These are phyloP conservation scores for Colletotrichum paranaense DNA, from an alignment of 2,329 filamentous ascomycete genomes.

Conservation along the genomic window DNA sequence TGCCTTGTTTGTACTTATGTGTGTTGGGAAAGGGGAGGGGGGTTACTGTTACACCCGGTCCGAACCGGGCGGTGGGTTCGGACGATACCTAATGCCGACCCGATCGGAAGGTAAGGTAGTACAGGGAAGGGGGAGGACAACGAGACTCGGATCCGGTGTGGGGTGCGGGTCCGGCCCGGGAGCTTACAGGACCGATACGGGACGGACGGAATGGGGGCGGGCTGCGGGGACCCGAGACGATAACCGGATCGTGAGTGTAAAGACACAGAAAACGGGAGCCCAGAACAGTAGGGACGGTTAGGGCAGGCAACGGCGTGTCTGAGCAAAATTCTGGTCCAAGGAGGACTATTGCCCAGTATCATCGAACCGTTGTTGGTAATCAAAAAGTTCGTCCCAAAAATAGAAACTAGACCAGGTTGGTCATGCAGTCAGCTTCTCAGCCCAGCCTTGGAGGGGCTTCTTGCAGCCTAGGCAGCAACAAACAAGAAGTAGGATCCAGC, in stretches of 20 bases:
- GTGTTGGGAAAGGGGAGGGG: not conserved
- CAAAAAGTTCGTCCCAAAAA: not conserved
- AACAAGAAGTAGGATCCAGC: not conserved
- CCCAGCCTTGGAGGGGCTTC: not conserved
- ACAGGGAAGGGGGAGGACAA: not conserved
- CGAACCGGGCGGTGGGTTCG: not conserved
- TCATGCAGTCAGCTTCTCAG: not conserved
- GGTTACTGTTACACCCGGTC: not conserved
- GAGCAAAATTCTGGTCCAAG: no score
- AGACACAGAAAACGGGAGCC: not conserved
- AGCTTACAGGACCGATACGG: no score
- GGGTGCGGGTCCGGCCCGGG: not conserved
- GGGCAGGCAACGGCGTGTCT: not conserved
- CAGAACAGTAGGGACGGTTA: not conserved
- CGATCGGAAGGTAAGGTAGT: not conserved
- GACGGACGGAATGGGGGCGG: not conserved
- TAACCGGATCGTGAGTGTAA: not conserved
- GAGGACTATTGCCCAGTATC: not conserved
- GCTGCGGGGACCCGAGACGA: not conserved
- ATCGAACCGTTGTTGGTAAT: not conserved
- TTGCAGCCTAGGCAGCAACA: not conserved
- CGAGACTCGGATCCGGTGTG: not conserved
- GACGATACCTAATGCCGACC: not conserved
- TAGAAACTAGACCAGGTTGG: conserved; percentile 1
- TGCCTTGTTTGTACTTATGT: not conserved